phyloP scores from a whole-genome alignment of 805 yeast genomes.

The Candida verbasci region DNA sequence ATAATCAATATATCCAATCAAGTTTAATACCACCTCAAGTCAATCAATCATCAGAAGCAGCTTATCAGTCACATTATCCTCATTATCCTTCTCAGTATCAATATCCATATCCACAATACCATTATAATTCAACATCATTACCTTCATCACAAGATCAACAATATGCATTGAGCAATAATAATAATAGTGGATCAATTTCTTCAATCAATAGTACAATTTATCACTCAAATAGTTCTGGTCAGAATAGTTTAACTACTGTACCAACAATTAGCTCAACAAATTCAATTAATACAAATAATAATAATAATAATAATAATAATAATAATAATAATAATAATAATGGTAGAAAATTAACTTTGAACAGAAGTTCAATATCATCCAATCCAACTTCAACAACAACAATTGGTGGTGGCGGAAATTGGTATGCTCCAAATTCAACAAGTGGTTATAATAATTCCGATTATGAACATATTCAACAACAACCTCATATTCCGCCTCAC shows the following conservation, averaged over 20 bases:
- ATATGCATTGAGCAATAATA: background rate
- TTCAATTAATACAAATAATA: background rate
- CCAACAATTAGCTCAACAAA: constrained; percentile 1
- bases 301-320: background rate
- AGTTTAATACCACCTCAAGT: background rate
- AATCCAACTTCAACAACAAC: no score
- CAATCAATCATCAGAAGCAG: background rate
- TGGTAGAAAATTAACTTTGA: background rate
- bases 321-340: background rate
- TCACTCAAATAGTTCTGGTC: constrained; percentile 1
- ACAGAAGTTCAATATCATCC: no score
- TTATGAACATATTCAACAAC: no score
- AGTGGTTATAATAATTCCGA: no score
- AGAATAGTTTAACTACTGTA: background rate
- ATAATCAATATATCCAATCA: background rate
- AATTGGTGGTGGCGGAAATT: no score
- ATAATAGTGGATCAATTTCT: constrained; percentile 1
- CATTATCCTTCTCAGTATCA: background rate
- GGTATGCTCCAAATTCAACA: no score
- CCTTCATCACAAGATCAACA: background rate
- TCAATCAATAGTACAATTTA: background rate
- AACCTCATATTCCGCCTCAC: no score
- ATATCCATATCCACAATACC: background rate
- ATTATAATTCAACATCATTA: background rate
- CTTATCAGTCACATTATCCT: background rate